These are phyloP conservation scores for Ottelia alismoides DNA, from an alignment of 106 monocot genomes.

Conservation along the genomic window DNA sequence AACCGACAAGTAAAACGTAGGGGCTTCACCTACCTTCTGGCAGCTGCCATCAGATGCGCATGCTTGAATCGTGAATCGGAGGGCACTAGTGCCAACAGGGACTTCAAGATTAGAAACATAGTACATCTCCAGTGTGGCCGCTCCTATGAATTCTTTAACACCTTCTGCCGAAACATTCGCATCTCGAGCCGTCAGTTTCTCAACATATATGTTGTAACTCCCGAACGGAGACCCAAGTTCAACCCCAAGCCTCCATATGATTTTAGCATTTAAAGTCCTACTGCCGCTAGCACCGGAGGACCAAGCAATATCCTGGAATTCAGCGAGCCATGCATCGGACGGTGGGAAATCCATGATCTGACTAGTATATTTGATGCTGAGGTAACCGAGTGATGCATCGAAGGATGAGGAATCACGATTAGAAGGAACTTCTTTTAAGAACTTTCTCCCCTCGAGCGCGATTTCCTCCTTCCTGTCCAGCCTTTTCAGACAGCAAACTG, in stretches of 20 bases:
- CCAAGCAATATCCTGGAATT: slow-evolving; percentile 27
- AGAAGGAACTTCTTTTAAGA: background rate
- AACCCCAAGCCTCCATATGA: slow-evolving; percentile 34
- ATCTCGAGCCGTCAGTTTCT: slow-evolving; percentile 6
- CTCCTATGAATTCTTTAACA: slow-evolving; percentile 24
- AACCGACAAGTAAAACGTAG: slow-evolving; percentile 12
- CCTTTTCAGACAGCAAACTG: slow-evolving; percentile 21
- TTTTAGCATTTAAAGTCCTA: slow-evolving; percentile 24
- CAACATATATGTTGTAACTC: slow-evolving; percentile 47
- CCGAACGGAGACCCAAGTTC: slow-evolving; percentile 10
- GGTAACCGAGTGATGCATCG: slow-evolving; percentile 48
- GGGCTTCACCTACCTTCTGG: slow-evolving; percentile 34
- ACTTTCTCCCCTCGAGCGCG: background rate
- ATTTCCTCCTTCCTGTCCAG: background rate
- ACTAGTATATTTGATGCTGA: slow-evolving; percentile 17
- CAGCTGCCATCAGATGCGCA: slow-evolving; percentile 48
- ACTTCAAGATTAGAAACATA: slow-evolving; percentile 47
- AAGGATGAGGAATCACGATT: slow-evolving; percentile 8
- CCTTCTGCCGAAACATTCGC: background rate
- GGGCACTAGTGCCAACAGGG: slow-evolving; percentile 12
- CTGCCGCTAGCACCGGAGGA: background rate
- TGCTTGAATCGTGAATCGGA: slow-evolving; percentile 51
- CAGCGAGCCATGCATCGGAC: slow-evolving; percentile 23
- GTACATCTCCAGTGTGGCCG: slow-evolving; percentile 38
- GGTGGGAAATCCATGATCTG: slow-evolving; percentile 22